phyloP scores from a whole-genome alignment of 163 green algal species.

The Volvox carteri region DNA sequence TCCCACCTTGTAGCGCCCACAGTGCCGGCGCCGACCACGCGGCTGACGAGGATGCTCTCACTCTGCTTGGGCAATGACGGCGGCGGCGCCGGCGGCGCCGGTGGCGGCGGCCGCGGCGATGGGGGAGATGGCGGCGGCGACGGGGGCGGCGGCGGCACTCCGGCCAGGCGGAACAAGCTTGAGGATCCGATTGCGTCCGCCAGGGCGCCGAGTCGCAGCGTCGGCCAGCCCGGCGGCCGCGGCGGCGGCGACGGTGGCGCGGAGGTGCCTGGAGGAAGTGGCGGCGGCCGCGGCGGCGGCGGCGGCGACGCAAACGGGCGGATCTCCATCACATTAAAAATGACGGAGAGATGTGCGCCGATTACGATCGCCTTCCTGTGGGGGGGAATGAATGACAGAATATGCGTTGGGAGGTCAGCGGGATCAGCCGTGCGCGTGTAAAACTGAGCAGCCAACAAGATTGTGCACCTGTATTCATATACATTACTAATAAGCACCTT shows the following conservation, averaged over 20 bases:
- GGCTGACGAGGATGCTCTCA: neutral
- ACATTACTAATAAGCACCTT: too few relatives aligned
- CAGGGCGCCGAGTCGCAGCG: neutral
- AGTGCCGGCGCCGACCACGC: neutral
- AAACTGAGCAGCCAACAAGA: too few relatives aligned
- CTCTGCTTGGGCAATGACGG: neutral
- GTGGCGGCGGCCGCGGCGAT: neutral
- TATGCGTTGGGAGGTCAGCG: too few relatives aligned
- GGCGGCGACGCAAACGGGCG: neutral
- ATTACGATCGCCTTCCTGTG: too few relatives aligned
- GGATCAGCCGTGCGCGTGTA: too few relatives aligned
- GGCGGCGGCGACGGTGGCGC: conserved; percentile 19
- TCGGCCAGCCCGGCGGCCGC: neutral
- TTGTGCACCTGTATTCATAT: too few relatives aligned
- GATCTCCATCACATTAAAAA: neutral
- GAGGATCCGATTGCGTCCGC: neutral
- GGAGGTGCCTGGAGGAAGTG: neutral
- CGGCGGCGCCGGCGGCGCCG: neutral
- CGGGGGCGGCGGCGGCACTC: neutral
- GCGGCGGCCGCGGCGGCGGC: neutral
- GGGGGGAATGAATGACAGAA: too few relatives aligned
- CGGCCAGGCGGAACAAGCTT: neutral
- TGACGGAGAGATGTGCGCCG: neutral
- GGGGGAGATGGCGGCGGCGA: neutral
- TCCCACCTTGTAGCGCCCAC: neutral